phyloP scores from a whole-genome alignment of 1,139 yeast species.

The Yamadazyma dushanensis region DNA sequence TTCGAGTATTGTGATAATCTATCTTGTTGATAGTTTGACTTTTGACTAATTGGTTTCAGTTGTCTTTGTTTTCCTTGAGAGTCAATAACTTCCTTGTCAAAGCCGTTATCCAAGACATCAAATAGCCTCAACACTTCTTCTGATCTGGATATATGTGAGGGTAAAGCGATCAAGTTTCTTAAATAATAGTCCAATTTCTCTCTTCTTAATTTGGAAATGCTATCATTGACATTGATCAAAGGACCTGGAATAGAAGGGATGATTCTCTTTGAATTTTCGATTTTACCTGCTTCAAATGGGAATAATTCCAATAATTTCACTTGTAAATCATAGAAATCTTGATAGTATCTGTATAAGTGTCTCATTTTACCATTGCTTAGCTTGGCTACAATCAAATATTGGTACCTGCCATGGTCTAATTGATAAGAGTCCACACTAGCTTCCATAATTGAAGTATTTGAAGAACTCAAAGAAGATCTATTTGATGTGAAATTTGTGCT shows the following conservation, averaged over 20 bases:
- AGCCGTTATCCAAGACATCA: constrained; percentile 62
- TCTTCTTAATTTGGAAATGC: constrained; percentile 80
- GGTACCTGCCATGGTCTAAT: constrained; percentile 83
- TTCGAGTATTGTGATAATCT: constrained; percentile 44
- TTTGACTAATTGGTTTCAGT: constrained; percentile 42
- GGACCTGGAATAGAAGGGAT: constrained; percentile 98
- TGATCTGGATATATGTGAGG: constrained; percentile 71
- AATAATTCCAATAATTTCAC: constrained; percentile 78
- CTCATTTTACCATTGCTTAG: constrained; percentile 70
- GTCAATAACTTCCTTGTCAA: constrained; percentile 47
- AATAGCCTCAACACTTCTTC: constrained; percentile 71
- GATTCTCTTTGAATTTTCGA: constrained; percentile 68
- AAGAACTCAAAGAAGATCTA: constrained; percentile 35
- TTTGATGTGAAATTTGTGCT: constrained; percentile 20
- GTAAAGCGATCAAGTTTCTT: constrained; percentile 70
- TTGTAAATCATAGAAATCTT: constrained; percentile 94
- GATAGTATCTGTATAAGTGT: constrained; percentile 83
- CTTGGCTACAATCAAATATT: constrained; percentile 76
- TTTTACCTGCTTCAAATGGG: constrained; percentile 92
- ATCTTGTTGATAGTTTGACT: constrained; percentile 45
- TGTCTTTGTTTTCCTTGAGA: constrained; percentile 22
- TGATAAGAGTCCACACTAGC: constrained; percentile 82
- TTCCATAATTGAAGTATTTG: constrained; percentile 43
- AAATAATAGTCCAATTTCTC: constrained; percentile 85
- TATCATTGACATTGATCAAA: constrained; percentile 85